Evolutionary conservation across 768 basidiomycete genomes (phyloP).

Genomic region (Lentinula detonsa): DNA sequence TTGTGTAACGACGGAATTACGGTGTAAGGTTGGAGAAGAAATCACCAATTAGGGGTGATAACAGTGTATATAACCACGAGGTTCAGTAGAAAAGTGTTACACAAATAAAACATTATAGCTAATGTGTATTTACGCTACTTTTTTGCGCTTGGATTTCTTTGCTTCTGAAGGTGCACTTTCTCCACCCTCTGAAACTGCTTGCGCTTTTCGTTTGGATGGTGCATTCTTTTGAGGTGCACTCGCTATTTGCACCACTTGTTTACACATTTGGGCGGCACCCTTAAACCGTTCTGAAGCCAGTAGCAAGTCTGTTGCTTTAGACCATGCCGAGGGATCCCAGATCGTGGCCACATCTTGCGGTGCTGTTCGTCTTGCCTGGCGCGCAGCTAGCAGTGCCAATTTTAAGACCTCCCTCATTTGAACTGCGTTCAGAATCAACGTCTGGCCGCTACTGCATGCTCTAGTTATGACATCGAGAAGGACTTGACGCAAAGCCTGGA

Average conservation of each 20-base stretch:
- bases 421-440: slow-evolving; percentile 41
- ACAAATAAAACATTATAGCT: too few species aligned
- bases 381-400: slow-evolving; percentile 55
- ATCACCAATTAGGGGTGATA: too few species aligned
- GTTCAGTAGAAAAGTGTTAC: too few species aligned
- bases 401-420: slow-evolving; percentile 82
- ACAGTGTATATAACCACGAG: too few species aligned
- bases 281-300: slow-evolving; percentile 53
- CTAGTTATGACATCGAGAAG: slow-evolving; percentile 42
- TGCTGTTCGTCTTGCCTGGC: slow-evolving; percentile 52
- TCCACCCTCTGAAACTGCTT: not conserved
- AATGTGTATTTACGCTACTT: slow-evolving; percentile 18
- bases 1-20: too few species aligned
- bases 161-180: not conserved
- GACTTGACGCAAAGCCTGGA: slow-evolving; percentile 41
- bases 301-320: slow-evolving; percentile 39
- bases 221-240: slow-evolving; percentile 10
- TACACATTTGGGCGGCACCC: slow-evolving; percentile 56
- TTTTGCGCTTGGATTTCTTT: slow-evolving; percentile 21
- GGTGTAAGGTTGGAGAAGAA: too few species aligned
- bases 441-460: slow-evolving; percentile 37
- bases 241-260: slow-evolving; percentile 43
- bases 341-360: slow-evolving; percentile 24
- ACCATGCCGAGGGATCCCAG: slow-evolving; percentile 64
- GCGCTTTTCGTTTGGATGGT: slow-evolving; percentile 34